Evolutionary conservation across 139 green algal genomes (phyloP), one percentile per base, ranked within the genome.

Genomic region (Haematococcus sp.): DNA sequence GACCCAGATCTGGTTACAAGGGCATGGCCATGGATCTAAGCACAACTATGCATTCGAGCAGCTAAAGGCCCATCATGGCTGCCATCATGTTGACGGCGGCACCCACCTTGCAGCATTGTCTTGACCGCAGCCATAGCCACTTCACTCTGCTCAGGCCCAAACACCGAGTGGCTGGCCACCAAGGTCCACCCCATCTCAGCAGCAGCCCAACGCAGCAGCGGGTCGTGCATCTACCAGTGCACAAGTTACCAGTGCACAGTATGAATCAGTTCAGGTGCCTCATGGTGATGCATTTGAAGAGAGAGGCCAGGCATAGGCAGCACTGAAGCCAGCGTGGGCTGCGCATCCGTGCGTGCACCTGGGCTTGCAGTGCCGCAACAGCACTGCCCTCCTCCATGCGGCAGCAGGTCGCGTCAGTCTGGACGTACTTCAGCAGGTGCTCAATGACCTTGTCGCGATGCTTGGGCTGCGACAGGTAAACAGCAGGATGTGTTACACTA

Each of bases 371-470:
- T 32, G 73, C 3, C 1, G 67, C 69, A 19, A 80, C 72, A 17
- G 34, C 65, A 1, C 43, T 31, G 5, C 78, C 78, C 27, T 55
- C 49, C 69, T 93, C 85, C 64, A 87, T 77, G 11, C 89, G 73
- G 55, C 88, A 94, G 55, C 89, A 77, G 0, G 92, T 82, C 2
- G 73, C 55, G 76, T 98, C 95, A 13, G 93, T 94, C 69, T 93
- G 84, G 1, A 98, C 75, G 80, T 93, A 97, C 70, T 87, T 85
- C 19, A 98, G 67, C 70, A 98, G 74, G 19, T 83, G 89, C 27
- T 90, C 82, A 0, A 97, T 86, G 11, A 98, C 86, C 16, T 75
- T 68, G 1, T 84, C 67, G 0, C 86, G 72, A 1, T 83, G 73
- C 64, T 90, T 89, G 51, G 91, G 90, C 84, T 97, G 74, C 32